phyloP scores from a whole-genome alignment of 2,329 filamentous ascomycete genomes.

The Botrytis elliptica region DNA sequence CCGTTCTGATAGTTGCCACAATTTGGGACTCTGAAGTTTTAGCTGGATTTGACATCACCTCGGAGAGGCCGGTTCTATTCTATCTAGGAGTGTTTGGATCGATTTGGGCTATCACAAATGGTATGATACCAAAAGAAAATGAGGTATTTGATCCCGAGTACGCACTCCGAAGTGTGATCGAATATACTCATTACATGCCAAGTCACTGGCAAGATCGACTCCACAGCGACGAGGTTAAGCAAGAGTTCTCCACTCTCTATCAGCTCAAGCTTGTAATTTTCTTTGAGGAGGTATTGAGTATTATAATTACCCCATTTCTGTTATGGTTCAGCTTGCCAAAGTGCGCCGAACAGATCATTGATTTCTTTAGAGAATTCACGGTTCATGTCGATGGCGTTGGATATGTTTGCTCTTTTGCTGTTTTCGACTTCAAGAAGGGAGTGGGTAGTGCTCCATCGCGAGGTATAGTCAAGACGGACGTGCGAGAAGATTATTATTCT shows the following conservation, averaged over 20 bases:
- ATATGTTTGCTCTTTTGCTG: conserved; percentile 94
- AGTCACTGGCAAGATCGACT: conserved; percentile 83
- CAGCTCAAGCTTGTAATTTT: conserved; percentile 92
- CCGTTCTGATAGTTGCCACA: conserved; percentile 79
- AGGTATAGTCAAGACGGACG: conserved; percentile 45
- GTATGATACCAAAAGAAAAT: conserved; percentile 83
- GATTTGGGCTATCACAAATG: conserved; percentile 79
- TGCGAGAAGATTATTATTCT: conserved; percentile 88
- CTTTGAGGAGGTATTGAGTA: conserved; percentile 85
- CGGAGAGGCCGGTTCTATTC: conserved; percentile 84
- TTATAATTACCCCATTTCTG: conserved; percentile 87
- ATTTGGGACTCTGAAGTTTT: conserved; percentile 90
- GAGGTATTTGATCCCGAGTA: conserved; percentile 89
- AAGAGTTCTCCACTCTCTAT: conserved; percentile 86
- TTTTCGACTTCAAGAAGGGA: conserved; percentile 93
- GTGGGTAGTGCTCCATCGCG: conserved; percentile 53
- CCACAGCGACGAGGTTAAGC: conserved; percentile 91
- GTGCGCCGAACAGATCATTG: conserved; percentile 88
- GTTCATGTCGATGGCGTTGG: conserved; percentile 95
- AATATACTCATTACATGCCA: conserved; percentile 90
- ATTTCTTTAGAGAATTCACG: conserved; percentile 98
- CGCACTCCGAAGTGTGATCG: conserved; percentile 82
- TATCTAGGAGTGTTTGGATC: conserved; percentile 81
- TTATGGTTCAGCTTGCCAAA: conserved; percentile 82
- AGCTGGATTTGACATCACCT: conserved; percentile 86